phyloP scores from a whole-genome alignment of 495 filamentous ascomycete species.

The Elaphomyces granulatus region DNA sequence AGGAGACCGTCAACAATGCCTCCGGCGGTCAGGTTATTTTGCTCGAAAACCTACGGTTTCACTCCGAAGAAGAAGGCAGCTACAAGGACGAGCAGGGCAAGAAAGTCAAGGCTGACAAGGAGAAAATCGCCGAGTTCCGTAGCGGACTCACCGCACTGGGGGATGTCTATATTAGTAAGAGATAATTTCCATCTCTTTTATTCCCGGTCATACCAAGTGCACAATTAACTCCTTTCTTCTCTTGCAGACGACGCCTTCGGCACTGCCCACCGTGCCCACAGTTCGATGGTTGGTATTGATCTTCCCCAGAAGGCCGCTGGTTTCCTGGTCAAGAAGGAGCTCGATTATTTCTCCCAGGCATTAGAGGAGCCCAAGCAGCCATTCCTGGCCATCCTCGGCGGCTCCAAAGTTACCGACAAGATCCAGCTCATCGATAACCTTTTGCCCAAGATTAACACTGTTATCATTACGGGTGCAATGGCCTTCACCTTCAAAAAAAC shows the following conservation, averaged over 20 bases:
- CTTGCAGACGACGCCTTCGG: slow-evolving; percentile 91
- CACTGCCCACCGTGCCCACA: slow-evolving; percentile 94
- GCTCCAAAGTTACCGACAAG: slow-evolving; percentile 98
- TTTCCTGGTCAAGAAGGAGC: slow-evolving; percentile 99
- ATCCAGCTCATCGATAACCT: slow-evolving; percentile 99
- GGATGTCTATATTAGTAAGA: slow-evolving; percentile 92
- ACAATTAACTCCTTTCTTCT: neutral
- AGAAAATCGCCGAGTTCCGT: slow-evolving; percentile 80
- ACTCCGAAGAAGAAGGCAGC: slow-evolving; percentile 94
- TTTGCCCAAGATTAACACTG: slow-evolving; percentile 87
- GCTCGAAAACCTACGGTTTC: slow-evolving; percentile 95
- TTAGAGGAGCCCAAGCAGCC: slow-evolving; percentile 86
- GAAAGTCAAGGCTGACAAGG: slow-evolving; percentile 96
- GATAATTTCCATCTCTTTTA: slow-evolving; percentile 1
- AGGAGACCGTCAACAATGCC: slow-evolving; percentile 78
- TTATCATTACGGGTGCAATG: slow-evolving; percentile 97
- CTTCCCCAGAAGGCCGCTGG: slow-evolving; percentile 92
- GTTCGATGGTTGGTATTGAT: slow-evolving; percentile 95
- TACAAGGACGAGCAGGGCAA: slow-evolving; percentile 83
- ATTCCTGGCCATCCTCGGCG: slow-evolving; percentile 97
- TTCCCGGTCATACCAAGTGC: too few relatives aligned
- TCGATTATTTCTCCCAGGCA: slow-evolving; percentile 97
- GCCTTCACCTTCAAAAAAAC: slow-evolving; percentile 99
- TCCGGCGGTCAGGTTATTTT: slow-evolving; percentile 74
- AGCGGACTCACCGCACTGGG: slow-evolving; percentile 89